Conservation (phyloP, 2,329 filamentous ascomycete species). For the Colletotrichum tropicicola region DNA sequence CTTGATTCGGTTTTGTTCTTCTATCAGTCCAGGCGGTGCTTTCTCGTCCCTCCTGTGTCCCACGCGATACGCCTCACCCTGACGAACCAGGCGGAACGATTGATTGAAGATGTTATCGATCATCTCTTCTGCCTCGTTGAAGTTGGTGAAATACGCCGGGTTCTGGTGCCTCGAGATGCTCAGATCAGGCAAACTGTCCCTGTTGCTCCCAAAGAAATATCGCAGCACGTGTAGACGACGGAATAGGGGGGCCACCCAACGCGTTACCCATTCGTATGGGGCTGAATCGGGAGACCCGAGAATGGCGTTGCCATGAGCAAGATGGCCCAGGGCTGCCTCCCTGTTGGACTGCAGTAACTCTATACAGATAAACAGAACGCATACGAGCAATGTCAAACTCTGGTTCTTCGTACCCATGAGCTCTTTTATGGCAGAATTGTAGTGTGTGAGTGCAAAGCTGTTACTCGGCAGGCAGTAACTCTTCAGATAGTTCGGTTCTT, state of each 20-base stretch:
- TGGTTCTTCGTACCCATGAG: conserved; percentile 35
- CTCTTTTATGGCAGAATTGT: conserved; percentile 36
- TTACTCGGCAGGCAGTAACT: background rate
- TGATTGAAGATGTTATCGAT: conserved; percentile 40
- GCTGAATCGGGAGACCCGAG: background rate
- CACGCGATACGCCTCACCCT: conserved; percentile 37
- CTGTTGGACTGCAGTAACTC: conserved; percentile 60
- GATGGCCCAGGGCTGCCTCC: conserved; percentile 49
- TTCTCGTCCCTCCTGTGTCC: conserved; percentile 1
- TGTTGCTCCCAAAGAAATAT: background rate
- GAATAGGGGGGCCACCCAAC: conserved; percentile 12
- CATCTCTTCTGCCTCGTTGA: conserved; percentile 40
- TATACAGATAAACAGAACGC: conserved; percentile 60
- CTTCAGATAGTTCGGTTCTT: background rate
- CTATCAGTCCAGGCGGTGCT: conserved; percentile 29
- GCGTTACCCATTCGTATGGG: background rate
- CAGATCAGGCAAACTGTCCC: conserved; percentile 24
- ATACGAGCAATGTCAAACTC: conserved; percentile 50
- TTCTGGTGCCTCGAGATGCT: background rate
- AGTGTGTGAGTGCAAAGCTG: conserved; percentile 34
- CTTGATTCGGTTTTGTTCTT: background rate
- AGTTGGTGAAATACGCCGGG: background rate
- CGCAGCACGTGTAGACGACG: conserved; percentile 1
- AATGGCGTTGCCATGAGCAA: conserved; percentile 13
- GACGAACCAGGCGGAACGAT: conserved; percentile 39